These are phyloP conservation scores for Zygosaccharomyces bisporus DNA, from an alignment of 805 yeast genomes.

Conservation along the genomic window DNA sequence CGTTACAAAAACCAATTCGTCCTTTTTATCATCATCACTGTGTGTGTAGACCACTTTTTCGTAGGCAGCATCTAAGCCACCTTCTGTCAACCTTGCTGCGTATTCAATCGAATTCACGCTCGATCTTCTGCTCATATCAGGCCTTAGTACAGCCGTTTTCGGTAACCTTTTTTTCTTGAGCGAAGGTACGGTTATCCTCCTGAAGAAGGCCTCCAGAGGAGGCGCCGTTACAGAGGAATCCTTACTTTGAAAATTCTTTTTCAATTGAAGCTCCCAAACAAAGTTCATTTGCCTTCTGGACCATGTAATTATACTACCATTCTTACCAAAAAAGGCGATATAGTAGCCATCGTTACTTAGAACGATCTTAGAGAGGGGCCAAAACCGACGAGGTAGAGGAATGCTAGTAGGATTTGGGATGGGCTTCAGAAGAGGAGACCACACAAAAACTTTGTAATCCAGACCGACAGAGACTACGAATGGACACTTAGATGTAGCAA, in stretches of 20 bases:
- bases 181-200: conserved; percentile 50
- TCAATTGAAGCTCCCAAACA: conserved; percentile 50
- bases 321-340: conserved; percentile 51
- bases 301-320: conserved; percentile 56
- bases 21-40: conserved; percentile 25
- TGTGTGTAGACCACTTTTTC: conserved; percentile 14
- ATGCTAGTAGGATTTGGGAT: conserved; percentile 45
- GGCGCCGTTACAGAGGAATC: conserved; percentile 34
- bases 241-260: conserved; percentile 21
- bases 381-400: conserved; percentile 43
- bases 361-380: conserved; percentile 61
- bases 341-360: conserved; percentile 57
- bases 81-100: conserved; percentile 23
- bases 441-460: conserved; percentile 65
- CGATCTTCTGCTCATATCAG: conserved; percentile 8
- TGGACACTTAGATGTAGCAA: conserved; percentile 56
- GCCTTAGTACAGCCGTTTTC: conserved; percentile 3
- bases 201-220: conserved; percentile 57
- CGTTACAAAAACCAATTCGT: conserved; percentile 50
- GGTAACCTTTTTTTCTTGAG: conserved; percentile 36
- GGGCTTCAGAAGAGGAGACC: conserved; percentile 63
- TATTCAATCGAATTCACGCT: conserved; percentile 15
- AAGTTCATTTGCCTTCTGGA: conserved; percentile 52
- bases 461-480: conserved; percentile 68
- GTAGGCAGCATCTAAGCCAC: conserved; percentile 21